Conservation (phyloP, 345 rosid genomes). For the Salix brachista region DNA sequence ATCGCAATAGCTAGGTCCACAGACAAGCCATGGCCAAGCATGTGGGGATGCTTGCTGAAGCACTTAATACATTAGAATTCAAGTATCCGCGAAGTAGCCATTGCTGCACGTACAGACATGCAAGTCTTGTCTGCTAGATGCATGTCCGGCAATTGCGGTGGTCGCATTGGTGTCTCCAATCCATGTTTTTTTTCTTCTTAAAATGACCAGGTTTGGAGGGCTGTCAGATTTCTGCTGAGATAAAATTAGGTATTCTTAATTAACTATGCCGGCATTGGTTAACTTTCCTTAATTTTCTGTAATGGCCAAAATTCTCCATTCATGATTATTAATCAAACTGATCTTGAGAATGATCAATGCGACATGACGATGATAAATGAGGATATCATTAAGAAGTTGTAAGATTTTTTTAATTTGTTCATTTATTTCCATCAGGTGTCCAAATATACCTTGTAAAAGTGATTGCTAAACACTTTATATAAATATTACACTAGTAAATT, state of each 20-base stretch:
- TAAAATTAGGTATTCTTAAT: background rate
- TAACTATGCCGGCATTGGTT: background rate
- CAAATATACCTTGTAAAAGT: background rate
- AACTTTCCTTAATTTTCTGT: background rate
- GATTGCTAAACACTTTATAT: background rate
- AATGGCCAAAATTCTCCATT: background rate
- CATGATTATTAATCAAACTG: background rate
- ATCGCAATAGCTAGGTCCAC: conserved; percentile 16
- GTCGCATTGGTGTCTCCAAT: conserved; percentile 18
- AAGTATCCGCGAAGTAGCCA: conserved; percentile 8
- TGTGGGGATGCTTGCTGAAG: conserved; percentile 31
- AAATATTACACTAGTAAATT: background rate
- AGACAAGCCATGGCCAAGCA: conserved; percentile 28
- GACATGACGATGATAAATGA: background rate
- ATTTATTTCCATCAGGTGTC: background rate
- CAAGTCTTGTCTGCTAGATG: conserved; percentile 38
- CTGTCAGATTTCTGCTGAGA: background rate
- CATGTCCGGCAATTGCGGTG: conserved; percentile 40
- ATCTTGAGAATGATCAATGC: background rate
- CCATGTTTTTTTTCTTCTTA: background rate
- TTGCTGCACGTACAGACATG: conserved; percentile 8
- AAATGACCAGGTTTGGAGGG: background rate
- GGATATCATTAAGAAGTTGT: too few relatives aligned
- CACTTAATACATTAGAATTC: background rate
- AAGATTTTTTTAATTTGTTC: background rate